phyloP scores from a whole-genome alignment of 768 basidiomycete species.

The Boletus rufocinnamomeus region DNA sequence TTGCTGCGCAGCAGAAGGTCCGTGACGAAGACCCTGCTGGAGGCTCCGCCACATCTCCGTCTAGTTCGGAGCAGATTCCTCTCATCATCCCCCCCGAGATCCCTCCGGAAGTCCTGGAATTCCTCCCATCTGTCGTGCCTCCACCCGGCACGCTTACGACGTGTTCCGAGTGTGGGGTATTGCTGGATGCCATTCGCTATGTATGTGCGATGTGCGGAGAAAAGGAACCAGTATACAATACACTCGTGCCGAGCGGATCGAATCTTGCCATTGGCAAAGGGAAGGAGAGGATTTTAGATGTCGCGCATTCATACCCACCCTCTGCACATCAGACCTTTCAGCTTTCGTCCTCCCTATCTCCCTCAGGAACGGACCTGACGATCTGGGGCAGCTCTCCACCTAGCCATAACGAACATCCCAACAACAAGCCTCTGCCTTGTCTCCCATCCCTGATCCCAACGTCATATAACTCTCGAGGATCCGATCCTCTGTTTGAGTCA shows the following conservation, averaged over 20 bases:
- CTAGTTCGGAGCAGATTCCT: constrained; percentile 20
- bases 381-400: constrained; percentile 15
- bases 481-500: constrained; percentile 2
- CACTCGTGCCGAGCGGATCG: constrained; percentile 12
- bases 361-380: constrained; percentile 23
- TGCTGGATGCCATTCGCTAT: constrained; percentile 84
- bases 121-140: constrained; percentile 47
- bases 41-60: constrained; percentile 16
- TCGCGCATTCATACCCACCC: constrained; percentile 37
- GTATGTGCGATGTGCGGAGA: constrained; percentile 89
- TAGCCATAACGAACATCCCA: constrained; percentile 17
- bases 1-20: constrained; percentile 52
- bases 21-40: constrained; percentile 22
- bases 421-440: constrained; percentile 49
- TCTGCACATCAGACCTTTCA: constrained; percentile 34
- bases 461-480: constrained; percentile 8
- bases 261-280: constrained; percentile 41
- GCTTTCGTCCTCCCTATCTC: constrained; percentile 22
- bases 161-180: constrained; percentile 78
- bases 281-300: constrained; percentile 41
- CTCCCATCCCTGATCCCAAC: constrained; percentile 36
- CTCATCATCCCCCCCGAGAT: constrained; percentile 39
- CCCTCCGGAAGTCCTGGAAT: constrained; percentile 54
- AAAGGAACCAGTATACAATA: constrained; percentile 49
- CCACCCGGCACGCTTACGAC: constrained; percentile 67